Conservation (phyloP, 306 rosid genomes). For the Vachellia collinsii region DNA sequence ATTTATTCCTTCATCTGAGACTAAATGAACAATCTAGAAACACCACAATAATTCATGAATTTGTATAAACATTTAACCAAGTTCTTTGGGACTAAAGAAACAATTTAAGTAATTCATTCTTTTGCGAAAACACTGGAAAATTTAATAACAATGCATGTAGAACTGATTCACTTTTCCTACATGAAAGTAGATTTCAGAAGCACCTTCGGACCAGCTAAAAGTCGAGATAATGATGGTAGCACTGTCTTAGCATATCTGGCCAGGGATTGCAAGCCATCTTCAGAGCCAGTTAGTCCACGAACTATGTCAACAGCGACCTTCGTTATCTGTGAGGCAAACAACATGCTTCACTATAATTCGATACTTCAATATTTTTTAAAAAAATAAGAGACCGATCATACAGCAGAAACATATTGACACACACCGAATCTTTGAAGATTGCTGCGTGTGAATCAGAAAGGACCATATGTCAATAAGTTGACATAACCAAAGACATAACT, state of each 20-base stretch:
- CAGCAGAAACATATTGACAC: not conserved
- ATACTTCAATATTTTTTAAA: not conserved
- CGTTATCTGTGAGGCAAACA: slow-evolving; percentile 48
- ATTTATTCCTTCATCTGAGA: not conserved
- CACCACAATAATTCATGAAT: not conserved
- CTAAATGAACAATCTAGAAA: not conserved
- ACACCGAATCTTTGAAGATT: not conserved
- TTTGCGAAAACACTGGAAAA: not conserved
- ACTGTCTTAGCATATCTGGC: slow-evolving; percentile 49
- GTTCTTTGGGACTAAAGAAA: not conserved
- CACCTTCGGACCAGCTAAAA: slow-evolving; percentile 67
- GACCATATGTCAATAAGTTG: not conserved
- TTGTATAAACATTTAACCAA: not conserved
- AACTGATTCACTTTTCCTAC: not conserved
- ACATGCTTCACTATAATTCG: not conserved
- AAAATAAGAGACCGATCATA: not conserved
- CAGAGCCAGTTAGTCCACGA: slow-evolving; percentile 88
- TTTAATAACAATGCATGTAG: not conserved
- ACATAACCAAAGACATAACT: not conserved
- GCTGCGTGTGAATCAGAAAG: not conserved
- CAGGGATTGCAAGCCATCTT: slow-evolving; percentile 80
- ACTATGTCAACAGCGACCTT: slow-evolving; percentile 91
- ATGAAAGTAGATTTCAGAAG: not conserved
- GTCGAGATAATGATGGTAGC: slow-evolving; percentile 66
- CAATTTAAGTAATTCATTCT: not conserved